phyloP scores from a whole-genome alignment of 345 rosid genomes.

The Clarkia xantiana region DNA sequence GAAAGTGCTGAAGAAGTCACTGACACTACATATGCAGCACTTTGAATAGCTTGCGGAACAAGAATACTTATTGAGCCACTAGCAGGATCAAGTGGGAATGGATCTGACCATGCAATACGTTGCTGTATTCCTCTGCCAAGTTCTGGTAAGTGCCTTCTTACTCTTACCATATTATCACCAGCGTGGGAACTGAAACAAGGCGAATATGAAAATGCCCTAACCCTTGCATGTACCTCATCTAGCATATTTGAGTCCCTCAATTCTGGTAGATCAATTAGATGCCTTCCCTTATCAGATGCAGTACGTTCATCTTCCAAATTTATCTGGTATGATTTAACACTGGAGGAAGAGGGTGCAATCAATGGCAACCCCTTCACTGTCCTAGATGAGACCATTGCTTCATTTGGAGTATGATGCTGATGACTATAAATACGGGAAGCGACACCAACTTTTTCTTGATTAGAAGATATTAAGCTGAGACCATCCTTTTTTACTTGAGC shows the following conservation, averaged over 20 bases:
- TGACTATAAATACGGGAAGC: constrained; percentile 18
- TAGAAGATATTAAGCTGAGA: constrained; percentile 44
- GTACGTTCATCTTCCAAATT: background rate
- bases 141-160: constrained; percentile 35
- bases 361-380: constrained; percentile 10
- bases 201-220: constrained; percentile 60
- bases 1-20: constrained; percentile 48
- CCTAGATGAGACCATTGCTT: constrained; percentile 20
- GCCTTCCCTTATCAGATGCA: background rate
- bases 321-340: background rate
- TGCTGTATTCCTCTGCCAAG: constrained; percentile 23
- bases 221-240: constrained; percentile 33
- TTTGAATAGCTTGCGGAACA: constrained; percentile 49
- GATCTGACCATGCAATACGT: constrained; percentile 48
- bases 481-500: constrained; percentile 49
- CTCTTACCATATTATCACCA: constrained; percentile 42
- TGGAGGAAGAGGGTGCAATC: constrained; percentile 11
- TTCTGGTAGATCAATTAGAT: no score
- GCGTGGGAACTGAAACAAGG: constrained; percentile 35
- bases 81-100: constrained; percentile 67
- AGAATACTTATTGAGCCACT: constrained; percentile 71
- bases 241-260: no score
- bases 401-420: constrained; percentile 25
- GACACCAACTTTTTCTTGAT: constrained; percentile 21
- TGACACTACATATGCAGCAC: constrained; percentile 64